Conservation (phyloP, 768 basidiomycete genomes). For the Boletus sp. region DNA sequence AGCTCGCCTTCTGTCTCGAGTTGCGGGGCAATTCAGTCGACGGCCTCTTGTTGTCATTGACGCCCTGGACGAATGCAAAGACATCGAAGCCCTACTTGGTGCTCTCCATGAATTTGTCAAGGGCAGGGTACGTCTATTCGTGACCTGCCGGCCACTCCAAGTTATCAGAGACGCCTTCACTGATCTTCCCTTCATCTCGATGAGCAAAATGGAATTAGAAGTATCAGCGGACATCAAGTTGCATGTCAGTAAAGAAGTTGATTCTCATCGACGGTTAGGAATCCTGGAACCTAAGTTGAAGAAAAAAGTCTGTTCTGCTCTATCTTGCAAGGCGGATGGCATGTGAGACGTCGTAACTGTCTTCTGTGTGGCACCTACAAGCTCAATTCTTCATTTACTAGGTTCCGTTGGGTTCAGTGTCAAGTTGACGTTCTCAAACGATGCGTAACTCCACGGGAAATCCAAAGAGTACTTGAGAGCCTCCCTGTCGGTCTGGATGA, state of each 20-base stretch:
- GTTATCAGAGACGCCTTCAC: too few relatives aligned
- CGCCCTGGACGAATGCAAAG: not conserved
- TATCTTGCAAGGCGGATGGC: too few relatives aligned
- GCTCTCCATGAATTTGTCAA: not conserved
- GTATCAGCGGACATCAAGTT: slow-evolving; percentile 8
- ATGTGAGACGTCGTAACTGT: too few relatives aligned
- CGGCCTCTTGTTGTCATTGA: not conserved
- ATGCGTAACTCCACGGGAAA: slow-evolving; percentile 1
- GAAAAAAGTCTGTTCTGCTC: too few relatives aligned
- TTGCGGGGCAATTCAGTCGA: not conserved
- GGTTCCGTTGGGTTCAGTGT: slow-evolving; percentile 15
- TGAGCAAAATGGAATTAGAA: not conserved
- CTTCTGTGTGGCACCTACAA: too few relatives aligned
- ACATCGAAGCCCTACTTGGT: not conserved
- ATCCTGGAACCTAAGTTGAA: too few relatives aligned
- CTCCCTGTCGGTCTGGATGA: slow-evolving; percentile 16
- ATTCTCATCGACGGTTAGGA: too few relatives aligned
- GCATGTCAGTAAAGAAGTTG: not conserved
- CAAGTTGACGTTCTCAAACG: slow-evolving; percentile 9
- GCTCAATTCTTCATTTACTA: too few relatives aligned
- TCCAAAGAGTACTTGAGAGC: slow-evolving; percentile 2
- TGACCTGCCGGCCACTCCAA: too few relatives aligned
- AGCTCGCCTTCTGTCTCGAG: too few relatives aligned
- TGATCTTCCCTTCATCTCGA: too few relatives aligned
- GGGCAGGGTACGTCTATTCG: not conserved